Percentiles rank a stretch among this genome's conserved stretches.
Conservation (phyloP, 164 flowering plant genomes). For the Saururus chinensis region DNA sequence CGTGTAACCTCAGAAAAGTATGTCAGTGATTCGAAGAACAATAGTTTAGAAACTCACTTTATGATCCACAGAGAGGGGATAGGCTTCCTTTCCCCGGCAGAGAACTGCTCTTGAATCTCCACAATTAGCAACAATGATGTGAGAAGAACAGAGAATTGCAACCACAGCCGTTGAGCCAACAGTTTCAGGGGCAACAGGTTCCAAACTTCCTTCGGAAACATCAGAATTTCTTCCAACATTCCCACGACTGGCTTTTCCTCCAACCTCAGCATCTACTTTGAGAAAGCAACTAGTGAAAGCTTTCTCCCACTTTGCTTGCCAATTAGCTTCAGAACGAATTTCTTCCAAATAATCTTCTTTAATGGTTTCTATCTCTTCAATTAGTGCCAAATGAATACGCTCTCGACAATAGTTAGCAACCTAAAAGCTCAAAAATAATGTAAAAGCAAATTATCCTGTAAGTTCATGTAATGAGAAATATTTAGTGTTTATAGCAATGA, state of each 20-base stretch:
- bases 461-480: not conserved
- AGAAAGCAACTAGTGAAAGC: slow-evolving; percentile 45
- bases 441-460: not conserved
- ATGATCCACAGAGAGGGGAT: slow-evolving; percentile 73
- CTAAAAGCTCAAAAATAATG: slow-evolving; percentile 17
- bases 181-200: slow-evolving; percentile 67
- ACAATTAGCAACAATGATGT: slow-evolving; percentile 81
- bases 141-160: slow-evolving; percentile 67
- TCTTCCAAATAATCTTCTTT: slow-evolving; percentile 19
- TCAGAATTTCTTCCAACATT: slow-evolving; percentile 4
- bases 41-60: slow-evolving; percentile 34
- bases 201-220: slow-evolving; percentile 11
- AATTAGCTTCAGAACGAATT: slow-evolving; percentile 6
- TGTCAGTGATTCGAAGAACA: not conserved
- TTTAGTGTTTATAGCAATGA: not conserved
- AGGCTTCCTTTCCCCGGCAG: slow-evolving; percentile 76
- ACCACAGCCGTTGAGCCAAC: slow-evolving; percentile 95
- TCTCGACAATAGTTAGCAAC: slow-evolving; percentile 73
- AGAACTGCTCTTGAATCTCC: slow-evolving; percentile 97
- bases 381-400: slow-evolving; percentile 57
- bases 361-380: slow-evolving; percentile 40
- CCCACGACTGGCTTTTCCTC: slow-evolving; percentile 19
- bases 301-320: slow-evolving; percentile 44
- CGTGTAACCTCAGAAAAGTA: not conserved
- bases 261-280: slow-evolving; percentile 63